phyloP scores from a whole-genome alignment of 2,329 filamentous ascomycete species.

The Simplicillium aogashimaense region DNA sequence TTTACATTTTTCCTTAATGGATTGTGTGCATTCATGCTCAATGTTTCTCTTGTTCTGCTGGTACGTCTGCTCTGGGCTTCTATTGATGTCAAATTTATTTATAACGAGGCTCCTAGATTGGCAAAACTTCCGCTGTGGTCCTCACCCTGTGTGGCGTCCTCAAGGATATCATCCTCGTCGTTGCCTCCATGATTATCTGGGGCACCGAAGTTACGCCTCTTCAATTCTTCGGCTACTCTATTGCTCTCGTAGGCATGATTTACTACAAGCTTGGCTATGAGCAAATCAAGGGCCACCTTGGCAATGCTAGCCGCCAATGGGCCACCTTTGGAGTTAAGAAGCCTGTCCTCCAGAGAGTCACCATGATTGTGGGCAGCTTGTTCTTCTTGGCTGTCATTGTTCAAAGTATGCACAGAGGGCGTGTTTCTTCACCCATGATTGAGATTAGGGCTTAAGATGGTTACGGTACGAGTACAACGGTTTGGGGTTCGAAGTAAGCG shows the following conservation, averaged over 20 bases:
- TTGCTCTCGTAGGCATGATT: slow-evolving; percentile 67
- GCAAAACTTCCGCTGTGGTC: slow-evolving; percentile 77
- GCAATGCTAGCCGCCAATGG: slow-evolving; percentile 60
- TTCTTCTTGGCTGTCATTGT: background rate
- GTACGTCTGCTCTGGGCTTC: slow-evolving; percentile 37
- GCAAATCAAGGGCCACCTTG: slow-evolving; percentile 62
- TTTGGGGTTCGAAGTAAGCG: no score
- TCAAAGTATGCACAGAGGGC: background rate
- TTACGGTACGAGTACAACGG: no score
- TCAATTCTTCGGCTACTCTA: slow-evolving; percentile 76
- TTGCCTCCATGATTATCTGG: slow-evolving; percentile 74
- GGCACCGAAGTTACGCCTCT: slow-evolving; percentile 62
- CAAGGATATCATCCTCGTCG: slow-evolving; percentile 78
- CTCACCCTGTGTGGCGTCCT: slow-evolving; percentile 81
- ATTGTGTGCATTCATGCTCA: slow-evolving; percentile 68
- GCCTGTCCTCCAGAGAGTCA: slow-evolving; percentile 58
- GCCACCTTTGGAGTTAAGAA: slow-evolving; percentile 62
- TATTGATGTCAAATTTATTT: no score
- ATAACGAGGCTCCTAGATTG: slow-evolving; percentile 46
- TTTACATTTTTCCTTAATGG: slow-evolving; percentile 68
- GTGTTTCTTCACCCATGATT: background rate
- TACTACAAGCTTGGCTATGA: slow-evolving; percentile 72
- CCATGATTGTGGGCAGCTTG: slow-evolving; percentile 27
- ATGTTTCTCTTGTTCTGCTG: slow-evolving; percentile 78
- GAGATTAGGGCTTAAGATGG: no score